These are phyloP conservation scores for Aureoboletus auriporus DNA, from an alignment of 768 basidiomycete genomes.

Conservation along the genomic window DNA sequence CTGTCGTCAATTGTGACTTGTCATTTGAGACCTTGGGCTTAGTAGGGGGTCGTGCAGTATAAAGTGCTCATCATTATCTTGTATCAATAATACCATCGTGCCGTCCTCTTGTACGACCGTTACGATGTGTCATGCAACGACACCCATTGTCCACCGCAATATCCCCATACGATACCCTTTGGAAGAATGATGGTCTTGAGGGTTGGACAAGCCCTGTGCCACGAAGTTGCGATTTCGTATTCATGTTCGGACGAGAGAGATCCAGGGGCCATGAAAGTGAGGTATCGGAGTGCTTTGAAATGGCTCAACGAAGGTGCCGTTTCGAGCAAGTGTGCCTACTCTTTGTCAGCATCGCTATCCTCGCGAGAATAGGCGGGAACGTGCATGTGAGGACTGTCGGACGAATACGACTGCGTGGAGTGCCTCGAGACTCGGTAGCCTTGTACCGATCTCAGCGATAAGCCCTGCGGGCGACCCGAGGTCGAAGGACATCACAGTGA, in stretches of 20 bases:
- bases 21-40: no score
- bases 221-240: constrained; percentile 46
- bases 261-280: constrained; percentile 57
- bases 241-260: constrained; percentile 34
- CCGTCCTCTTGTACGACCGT: background rate
- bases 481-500: constrained; percentile 61
- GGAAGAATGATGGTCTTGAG: constrained; percentile 63
- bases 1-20: no score
- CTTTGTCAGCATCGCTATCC: background rate
- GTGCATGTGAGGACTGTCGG: constrained; percentile 43
- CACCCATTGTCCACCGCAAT: constrained; percentile 22
- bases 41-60: no score
- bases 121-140: constrained; percentile 17
- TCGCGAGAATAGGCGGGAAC: constrained; percentile 16
- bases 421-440: constrained; percentile 51
- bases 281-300: constrained; percentile 45
- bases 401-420: constrained; percentile 57
- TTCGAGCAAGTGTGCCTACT: constrained; percentile 40
- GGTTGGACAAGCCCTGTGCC: constrained; percentile 57
- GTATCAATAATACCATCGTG: no score
- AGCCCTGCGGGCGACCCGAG: constrained; percentile 40
- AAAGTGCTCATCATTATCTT: no score
- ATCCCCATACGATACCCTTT: constrained; percentile 59
- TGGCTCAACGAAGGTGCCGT: constrained; percentile 36
- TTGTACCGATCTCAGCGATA: constrained; percentile 42